Evolutionary conservation across 495 filamentous ascomycete genomes (phyloP), one percentile per base, ranked within the genome.

Genomic region (Pyrenula aspistea): DNA sequence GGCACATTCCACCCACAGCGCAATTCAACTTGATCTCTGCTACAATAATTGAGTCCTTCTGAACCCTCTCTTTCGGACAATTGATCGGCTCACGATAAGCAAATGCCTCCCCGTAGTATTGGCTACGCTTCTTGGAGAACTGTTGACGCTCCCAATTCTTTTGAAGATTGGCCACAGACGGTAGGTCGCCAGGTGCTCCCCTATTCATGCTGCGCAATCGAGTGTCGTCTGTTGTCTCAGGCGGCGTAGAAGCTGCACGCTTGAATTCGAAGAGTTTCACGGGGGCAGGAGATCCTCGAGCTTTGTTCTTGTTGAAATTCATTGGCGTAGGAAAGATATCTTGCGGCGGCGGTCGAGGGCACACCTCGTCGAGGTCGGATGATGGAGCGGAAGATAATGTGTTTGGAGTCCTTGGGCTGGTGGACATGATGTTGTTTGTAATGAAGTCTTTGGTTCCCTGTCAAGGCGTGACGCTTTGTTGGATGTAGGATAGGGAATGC

Each of bases 1-100:
- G 31, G 15, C 15, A 8, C 8, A 15, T 15, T 42, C 8, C 23
- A 71, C 84, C 61, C 74, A 91, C 89, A 65, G 84, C 87, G 36
- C 83, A 80, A 65, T 93, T 96, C n/a, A 88, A 89, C 63, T 82
- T 84, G 25, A 97, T 68, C 65, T 96, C 89, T 36, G 84, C 87
- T 56, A 88, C 77, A 55, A 96, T 79, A 54, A 86, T 74, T 19
- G 88, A 83, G 58, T 91, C 80, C 58, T 79, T 81, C 15, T 69
- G 67, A 21, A 89, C 70, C 24, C 80, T 75, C 50, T 86, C 80
- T 56, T 73, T 73, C 10, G 80, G 76, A 10, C 78, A 73, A n/a
- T 71, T 62, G 55, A 65, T 63, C 2, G 70, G 65, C 56, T 80
- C 78, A 57, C 81, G 78, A 53, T 75, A 64, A 8, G 72, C 71